phyloP scores from a whole-genome alignment of 768 basidiomycete genomes.

The Leccinellum luteum region DNA sequence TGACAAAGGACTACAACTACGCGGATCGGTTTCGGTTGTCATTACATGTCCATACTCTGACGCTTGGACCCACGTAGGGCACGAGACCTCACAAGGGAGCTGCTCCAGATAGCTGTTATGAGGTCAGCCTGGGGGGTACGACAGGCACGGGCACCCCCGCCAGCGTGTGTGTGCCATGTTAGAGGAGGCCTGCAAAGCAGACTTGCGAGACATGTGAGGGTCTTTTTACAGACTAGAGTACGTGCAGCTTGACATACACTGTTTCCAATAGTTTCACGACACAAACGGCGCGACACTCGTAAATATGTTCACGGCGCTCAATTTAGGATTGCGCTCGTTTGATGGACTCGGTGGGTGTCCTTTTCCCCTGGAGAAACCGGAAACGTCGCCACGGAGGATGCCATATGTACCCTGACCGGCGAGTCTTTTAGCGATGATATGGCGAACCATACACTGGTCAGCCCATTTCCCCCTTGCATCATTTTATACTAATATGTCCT shows the following conservation, averaged over 20 bases:
- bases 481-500: not conserved
- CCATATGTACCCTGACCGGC: slow-evolving; percentile 76
- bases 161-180: slow-evolving; percentile 69
- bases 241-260: not conserved
- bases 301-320: slow-evolving; percentile 70
- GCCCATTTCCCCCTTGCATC: not conserved
- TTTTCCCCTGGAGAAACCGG: slow-evolving; percentile 94
- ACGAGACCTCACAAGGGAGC: slow-evolving; percentile 62
- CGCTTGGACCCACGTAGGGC: slow-evolving; percentile 62
- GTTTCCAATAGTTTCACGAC: slow-evolving; percentile 74
- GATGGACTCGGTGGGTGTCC: slow-evolving; percentile 95
- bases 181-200: slow-evolving; percentile 62
- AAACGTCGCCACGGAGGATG: slow-evolving; percentile 91
- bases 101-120: slow-evolving; percentile 90
- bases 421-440: slow-evolving; percentile 53
- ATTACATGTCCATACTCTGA: slow-evolving; percentile 85
- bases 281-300: slow-evolving; percentile 83
- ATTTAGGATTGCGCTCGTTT: slow-evolving; percentile 75
- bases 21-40: slow-evolving; percentile 85
- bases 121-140: slow-evolving; percentile 90
- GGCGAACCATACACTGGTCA: slow-evolving; percentile 33
- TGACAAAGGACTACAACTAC: slow-evolving; percentile 61
- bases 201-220: slow-evolving; percentile 61
- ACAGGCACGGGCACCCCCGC: slow-evolving; percentile 81
- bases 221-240: slow-evolving; percentile 30